Evolutionary conservation across 805 yeast genomes (phyloP).

Genomic region (Priceomyces melissophilus): DNA sequence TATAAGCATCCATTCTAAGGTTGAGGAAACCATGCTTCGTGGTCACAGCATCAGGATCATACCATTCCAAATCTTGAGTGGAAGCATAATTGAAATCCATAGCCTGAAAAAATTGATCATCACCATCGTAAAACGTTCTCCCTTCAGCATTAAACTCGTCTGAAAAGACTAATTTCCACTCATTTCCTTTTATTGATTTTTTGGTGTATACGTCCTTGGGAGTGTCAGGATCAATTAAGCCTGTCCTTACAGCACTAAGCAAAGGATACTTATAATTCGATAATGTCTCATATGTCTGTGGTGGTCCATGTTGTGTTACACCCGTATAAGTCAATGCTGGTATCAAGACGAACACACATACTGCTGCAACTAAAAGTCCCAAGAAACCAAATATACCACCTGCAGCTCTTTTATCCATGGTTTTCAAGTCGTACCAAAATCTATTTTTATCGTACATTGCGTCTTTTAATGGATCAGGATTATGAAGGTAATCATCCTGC

Average conservation of each 20-base stretch:
- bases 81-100: conserved; percentile 82
- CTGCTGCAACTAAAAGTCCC: conserved; percentile 54
- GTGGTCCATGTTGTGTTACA: conserved; percentile 31
- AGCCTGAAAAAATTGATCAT: conserved; percentile 89
- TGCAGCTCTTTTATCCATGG: conserved; percentile 59
- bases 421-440: conserved; percentile 59
- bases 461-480: conserved; percentile 93
- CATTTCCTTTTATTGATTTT: conserved; percentile 55
- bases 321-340: conserved; percentile 88
- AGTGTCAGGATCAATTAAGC: conserved; percentile 70
- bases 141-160: conserved; percentile 92
- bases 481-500: conserved; percentile 90
- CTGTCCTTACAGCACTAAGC: conserved; percentile 56
- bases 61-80: conserved; percentile 91
- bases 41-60: conserved; percentile 83
- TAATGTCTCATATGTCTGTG: conserved; percentile 36
- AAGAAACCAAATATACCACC: conserved; percentile 63
- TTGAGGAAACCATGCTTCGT: conserved; percentile 71
- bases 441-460: conserved; percentile 77
- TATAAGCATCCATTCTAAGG: conserved; percentile 74
- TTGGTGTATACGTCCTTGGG: conserved; percentile 51
- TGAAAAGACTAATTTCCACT: conserved; percentile 77
- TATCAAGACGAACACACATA: conserved; percentile 68
- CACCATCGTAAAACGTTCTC: conserved; percentile 84
- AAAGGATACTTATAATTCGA: conserved; percentile 56